phyloP scores from a whole-genome alignment of 345 rosid species.

The Linum usitatissimum region DNA sequence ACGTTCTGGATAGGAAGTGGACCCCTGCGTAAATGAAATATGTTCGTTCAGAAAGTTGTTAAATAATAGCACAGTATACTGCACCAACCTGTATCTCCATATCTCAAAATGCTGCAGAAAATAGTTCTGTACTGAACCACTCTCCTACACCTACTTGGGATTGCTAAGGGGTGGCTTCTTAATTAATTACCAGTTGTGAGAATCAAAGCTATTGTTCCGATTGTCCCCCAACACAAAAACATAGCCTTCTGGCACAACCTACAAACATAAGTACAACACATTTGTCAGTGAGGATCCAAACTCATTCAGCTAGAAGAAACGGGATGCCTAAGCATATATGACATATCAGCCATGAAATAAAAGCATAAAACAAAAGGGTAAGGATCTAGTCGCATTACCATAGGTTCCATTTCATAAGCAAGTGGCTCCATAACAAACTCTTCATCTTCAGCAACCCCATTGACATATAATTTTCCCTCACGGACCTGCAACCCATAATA shows the following conservation, averaged over 20 bases:
- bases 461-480: constrained; percentile 63
- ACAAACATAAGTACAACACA: constrained; percentile 16
- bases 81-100: no score
- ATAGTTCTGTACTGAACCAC: not conserved
- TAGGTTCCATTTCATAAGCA: constrained; percentile 55
- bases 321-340: not conserved
- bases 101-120: no score
- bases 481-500: constrained; percentile 31
- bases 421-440: constrained; percentile 65
- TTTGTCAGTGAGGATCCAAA: not conserved
- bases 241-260: constrained; percentile 74
- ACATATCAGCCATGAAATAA: not conserved
- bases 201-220: constrained; percentile 83
- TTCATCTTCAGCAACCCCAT: constrained; percentile 51
- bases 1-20: constrained; percentile 61
- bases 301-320: not conserved
- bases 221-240: constrained; percentile 94
- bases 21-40: constrained; percentile 41
- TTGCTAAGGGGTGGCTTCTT: not conserved
- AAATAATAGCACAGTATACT: not conserved
- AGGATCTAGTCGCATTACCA: constrained; percentile 30
- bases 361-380: not conserved
- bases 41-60: not conserved
- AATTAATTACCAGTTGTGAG: constrained; percentile 77
- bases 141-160: constrained; percentile 3